Percentiles rank a stretch among this genome's conserved stretches.
phyloP scores from a whole-genome alignment of 2,329 filamentous ascomycete species.

The Microdochium trichocladiopsis region DNA sequence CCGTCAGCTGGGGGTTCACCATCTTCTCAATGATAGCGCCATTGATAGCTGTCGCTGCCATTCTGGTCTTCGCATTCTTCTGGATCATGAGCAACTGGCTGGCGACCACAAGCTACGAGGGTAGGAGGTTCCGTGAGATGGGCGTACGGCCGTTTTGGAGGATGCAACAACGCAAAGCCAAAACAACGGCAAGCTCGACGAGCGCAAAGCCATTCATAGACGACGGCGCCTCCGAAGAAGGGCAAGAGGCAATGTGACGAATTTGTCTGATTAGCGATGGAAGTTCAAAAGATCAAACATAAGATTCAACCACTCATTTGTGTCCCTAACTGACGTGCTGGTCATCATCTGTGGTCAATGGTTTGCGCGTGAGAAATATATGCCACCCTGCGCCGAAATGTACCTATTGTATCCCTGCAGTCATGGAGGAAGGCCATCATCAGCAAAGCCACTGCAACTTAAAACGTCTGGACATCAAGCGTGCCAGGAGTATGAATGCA shows the following conservation, averaged over 20 bases:
- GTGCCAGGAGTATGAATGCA: too few relatives aligned
- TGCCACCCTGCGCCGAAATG: too few relatives aligned
- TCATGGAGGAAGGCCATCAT: too few relatives aligned
- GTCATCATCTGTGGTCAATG: too few relatives aligned
- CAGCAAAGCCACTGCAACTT: too few relatives aligned
- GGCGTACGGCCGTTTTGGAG: slow-evolving; percentile 19
- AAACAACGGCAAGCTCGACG: neutral
- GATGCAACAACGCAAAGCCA: neutral
- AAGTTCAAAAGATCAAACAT: too few relatives aligned
- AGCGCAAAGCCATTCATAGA: neutral
- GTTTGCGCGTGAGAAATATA: too few relatives aligned
- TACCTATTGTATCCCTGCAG: too few relatives aligned
- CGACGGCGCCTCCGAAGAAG: neutral
- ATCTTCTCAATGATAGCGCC: slow-evolving; percentile 21
- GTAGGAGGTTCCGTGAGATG: slow-evolving; percentile 8
- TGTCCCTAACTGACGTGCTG: too few relatives aligned
- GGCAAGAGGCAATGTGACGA: neutral
- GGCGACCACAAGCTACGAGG: neutral
- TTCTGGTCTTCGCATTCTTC: slow-evolving; percentile 6
- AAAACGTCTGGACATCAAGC: too few relatives aligned
- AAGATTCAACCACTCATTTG: too few relatives aligned
- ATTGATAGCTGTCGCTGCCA: slow-evolving; percentile 10
- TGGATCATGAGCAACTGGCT: neutral
- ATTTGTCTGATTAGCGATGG: too few relatives aligned
- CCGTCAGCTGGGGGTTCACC: slow-evolving; percentile 21